phyloP scores from a whole-genome alignment of 2,329 filamentous ascomycete species.

The Colletotrichum chrysophilum region DNA sequence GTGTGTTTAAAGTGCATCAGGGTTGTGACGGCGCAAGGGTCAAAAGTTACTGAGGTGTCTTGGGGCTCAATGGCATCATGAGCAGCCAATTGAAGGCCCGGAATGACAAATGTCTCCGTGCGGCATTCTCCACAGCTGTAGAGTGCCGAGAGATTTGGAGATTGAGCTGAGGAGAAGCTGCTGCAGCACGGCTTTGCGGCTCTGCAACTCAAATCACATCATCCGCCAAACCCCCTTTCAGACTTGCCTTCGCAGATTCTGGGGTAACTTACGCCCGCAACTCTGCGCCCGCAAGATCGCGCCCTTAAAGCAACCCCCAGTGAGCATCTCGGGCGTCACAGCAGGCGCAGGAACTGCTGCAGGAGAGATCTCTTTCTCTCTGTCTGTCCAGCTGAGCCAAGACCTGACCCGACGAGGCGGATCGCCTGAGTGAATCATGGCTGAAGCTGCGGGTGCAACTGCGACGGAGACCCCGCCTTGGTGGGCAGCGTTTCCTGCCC shows the following conservation, averaged over 20 bases:
- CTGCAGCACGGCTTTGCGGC: background rate
- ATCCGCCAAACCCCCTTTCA: background rate
- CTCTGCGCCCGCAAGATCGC: slow-evolving; percentile 5
- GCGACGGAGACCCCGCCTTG: slow-evolving; percentile 30
- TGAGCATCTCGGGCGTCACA: background rate
- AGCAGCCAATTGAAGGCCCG: slow-evolving; percentile 6
- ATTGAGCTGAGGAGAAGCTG: background rate
- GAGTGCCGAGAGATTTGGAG: background rate
- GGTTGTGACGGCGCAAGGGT: slow-evolving; percentile 5
- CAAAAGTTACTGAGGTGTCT: background rate
- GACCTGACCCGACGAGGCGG: background rate
- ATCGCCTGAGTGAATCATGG: background rate
- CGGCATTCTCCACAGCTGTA: slow-evolving; percentile 6
- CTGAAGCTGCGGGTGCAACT: background rate
- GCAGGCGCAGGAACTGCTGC: background rate
- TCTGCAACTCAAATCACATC: background rate
- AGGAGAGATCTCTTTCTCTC: background rate
- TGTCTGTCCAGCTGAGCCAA: background rate
- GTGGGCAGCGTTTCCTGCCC: slow-evolving; percentile 48
- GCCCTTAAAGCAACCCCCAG: background rate
- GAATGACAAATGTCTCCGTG: slow-evolving; percentile 6
- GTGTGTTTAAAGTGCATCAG: background rate
- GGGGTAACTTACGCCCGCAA: slow-evolving; percentile 18
- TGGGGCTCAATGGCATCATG: slow-evolving; percentile 5
- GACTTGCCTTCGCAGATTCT: background rate